Percentiles rank a stretch among this genome's conserved stretches.
These are phyloP conservation scores for Colletotrichum zoysiae DNA, from an alignment of 2,329 filamentous ascomycete genomes.

Conservation along the genomic window DNA sequence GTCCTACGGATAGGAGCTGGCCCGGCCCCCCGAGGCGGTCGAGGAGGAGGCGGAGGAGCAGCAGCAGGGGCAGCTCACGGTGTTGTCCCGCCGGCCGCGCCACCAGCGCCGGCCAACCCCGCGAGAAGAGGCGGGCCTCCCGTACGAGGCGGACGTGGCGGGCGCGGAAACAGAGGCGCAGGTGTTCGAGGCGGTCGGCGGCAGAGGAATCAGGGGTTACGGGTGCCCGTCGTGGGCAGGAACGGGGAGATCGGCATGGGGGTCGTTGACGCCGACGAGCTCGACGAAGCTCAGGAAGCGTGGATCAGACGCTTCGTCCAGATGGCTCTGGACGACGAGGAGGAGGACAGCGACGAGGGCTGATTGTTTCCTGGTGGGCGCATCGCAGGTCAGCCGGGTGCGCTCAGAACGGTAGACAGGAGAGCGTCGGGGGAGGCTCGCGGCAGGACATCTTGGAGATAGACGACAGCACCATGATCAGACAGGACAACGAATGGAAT, in stretches of 20 bases:
- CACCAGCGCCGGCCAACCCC: conserved; percentile 46
- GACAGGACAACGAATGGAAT: conserved; percentile 2
- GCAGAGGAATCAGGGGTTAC: conserved; percentile 45
- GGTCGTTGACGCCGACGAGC: conserved; percentile 45
- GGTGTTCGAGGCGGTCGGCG: conserved; percentile 48
- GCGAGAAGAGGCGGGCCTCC: conserved; percentile 42
- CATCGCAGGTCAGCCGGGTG: background rate
- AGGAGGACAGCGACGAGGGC: conserved; percentile 62
- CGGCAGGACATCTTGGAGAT: conserved; percentile 1
- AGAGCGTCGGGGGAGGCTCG: background rate
- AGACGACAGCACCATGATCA: background rate
- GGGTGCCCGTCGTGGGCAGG: conserved; percentile 41
- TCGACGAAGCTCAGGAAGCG: conserved; percentile 62
- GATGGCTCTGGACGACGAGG: conserved; percentile 65
- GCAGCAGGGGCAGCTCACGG: conserved; percentile 20
- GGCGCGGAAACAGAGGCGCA: conserved; percentile 47
- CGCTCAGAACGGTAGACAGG: background rate
- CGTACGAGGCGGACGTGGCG: conserved; percentile 47
- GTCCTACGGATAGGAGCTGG: conserved; percentile 66
- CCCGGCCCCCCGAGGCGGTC: conserved; percentile 48
- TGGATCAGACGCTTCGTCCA: conserved; percentile 69
- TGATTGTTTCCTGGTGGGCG: background rate
- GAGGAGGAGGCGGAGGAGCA: conserved; percentile 35
- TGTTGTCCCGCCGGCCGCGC: conserved; percentile 48
- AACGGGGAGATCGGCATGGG: conserved; percentile 12